A percentile compares a stretch with the other conserved stretches of the same genome.
Evolutionary conservation across 2,329 filamentous ascomycete species (phyloP).

Genomic region (Diplodia mutila): DNA sequence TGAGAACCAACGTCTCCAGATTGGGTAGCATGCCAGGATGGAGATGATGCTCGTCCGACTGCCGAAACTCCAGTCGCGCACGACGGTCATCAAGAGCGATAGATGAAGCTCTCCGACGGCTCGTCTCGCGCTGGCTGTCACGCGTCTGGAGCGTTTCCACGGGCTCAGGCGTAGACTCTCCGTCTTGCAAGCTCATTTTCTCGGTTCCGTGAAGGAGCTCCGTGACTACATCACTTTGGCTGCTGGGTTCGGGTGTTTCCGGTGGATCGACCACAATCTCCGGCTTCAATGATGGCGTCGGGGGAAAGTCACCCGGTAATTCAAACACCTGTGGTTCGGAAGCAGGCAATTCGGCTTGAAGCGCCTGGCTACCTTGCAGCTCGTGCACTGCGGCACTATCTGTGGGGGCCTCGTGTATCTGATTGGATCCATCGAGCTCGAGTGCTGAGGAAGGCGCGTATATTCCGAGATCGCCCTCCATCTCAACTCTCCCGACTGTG

Average conservation of each 20-base stretch:
- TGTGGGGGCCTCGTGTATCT: constrained; percentile 40
- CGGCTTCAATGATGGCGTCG: constrained; percentile 29
- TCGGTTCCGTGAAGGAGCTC: background rate
- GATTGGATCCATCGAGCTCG: constrained; percentile 34
- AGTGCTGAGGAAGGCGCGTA: constrained; percentile 33
- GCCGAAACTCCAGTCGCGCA: constrained; percentile 37
- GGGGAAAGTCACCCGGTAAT: constrained; percentile 13
- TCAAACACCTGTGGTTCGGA: background rate
- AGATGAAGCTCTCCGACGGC: background rate
- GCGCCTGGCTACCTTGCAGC: constrained; percentile 41
- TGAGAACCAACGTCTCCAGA: constrained; percentile 59
- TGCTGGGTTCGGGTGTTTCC: constrained; percentile 36
- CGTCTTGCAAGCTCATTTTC: background rate
- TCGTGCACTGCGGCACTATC: constrained; percentile 42
- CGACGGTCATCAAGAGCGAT: constrained; percentile 33
- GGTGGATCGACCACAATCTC: constrained; percentile 32
- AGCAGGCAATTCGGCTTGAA: constrained; percentile 5
- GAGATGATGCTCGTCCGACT: constrained; percentile 43
- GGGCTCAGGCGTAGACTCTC: background rate
- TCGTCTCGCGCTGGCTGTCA: background rate
- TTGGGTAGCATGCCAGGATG: constrained; percentile 61
- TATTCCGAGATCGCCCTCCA: constrained; percentile 32
- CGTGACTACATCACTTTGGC: background rate
- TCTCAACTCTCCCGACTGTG: constrained; percentile 29
- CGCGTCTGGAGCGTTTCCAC: background rate